Conservation (phyloP, 2,329 filamentous ascomycete species). For the Canariomyces notabilis region DNA sequence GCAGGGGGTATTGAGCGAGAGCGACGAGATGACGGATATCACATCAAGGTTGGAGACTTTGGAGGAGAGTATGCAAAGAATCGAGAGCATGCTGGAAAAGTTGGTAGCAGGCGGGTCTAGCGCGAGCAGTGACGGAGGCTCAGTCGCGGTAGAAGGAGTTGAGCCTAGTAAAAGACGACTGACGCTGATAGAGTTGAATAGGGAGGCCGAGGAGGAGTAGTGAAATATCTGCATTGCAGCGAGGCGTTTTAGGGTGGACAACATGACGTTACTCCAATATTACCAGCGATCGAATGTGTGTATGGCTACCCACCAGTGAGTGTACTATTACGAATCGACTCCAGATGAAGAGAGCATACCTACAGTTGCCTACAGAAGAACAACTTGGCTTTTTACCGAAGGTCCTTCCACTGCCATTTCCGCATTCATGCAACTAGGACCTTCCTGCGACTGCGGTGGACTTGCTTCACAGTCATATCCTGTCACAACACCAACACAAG, state of each 20-base stretch:
- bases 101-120: constrained; percentile 17
- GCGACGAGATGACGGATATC: constrained; percentile 42
- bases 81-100: constrained; percentile 29
- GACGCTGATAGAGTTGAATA: constrained; percentile 12
- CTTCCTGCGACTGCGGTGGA: no score
- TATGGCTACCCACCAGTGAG: no score
- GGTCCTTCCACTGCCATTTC: no score
- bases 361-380: no score
- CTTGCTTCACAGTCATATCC: no score
- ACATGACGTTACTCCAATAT: neutral
- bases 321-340: no score
- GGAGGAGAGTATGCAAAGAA: constrained; percentile 43
- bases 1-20: constrained; percentile 43
- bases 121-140: neutral
- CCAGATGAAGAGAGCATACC: no score
- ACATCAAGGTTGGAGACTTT: constrained; percentile 42
- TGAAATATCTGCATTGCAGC: neutral
- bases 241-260: no score
- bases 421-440: no score
- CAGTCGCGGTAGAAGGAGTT: neutral
- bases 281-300: neutral
- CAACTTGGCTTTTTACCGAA: no score
- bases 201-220: constrained; percentile 15
- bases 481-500: no score
- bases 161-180: neutral